Evolutionary conservation across 495 filamentous ascomycete genomes (phyloP).

Genomic region (Platismatia glauca): DNA sequence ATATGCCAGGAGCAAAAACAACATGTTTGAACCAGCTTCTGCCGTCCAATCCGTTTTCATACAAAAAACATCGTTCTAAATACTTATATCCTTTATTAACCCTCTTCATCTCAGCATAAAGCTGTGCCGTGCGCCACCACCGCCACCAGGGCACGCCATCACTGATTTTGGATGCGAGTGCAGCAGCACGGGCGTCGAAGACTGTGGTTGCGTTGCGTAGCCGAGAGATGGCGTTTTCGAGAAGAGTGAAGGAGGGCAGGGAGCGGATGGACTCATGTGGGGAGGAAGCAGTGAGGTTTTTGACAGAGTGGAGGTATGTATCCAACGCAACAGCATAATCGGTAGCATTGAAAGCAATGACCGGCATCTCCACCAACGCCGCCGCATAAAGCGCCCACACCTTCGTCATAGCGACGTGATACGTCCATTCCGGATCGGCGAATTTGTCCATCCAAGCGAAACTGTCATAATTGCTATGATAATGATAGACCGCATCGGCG

Average conservation of each 20-base stretch:
- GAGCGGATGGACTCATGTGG: conserved; percentile 21
- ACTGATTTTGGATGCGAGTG: conserved; percentile 40
- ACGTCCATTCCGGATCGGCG: conserved; percentile 52
- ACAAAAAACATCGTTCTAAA: conserved; percentile 55
- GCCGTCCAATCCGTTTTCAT: conserved; percentile 48
- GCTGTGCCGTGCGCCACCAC: conserved; percentile 57
- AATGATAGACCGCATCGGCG: conserved; percentile 56
- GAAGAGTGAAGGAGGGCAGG: conserved; percentile 32
- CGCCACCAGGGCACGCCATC: conserved; percentile 65
- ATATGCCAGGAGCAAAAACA: conserved; percentile 68
- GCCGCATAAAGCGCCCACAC: conserved; percentile 46
- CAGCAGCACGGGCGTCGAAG: conserved; percentile 49
- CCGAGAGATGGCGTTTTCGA: conserved; percentile 41
- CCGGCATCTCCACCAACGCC: conserved; percentile 38
- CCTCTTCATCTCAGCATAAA: conserved; percentile 45
- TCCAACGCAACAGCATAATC: conserved; percentile 39
- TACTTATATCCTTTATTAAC: conserved; percentile 54
- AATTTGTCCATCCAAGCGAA: conserved; percentile 68
- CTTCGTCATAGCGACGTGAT: conserved; percentile 53
- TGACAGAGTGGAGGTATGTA: conserved; percentile 45
- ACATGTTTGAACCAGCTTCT: conserved; percentile 59
- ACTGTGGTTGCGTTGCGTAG: conserved; percentile 38
- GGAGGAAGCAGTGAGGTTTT: conserved; percentile 33
- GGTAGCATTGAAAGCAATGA: conserved; percentile 40
- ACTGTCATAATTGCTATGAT: conserved; percentile 71